Base-by-base conservation (phyloP, 2,329 filamentous ascomycete genomes). In the Pseudogymnoascus sp. region DNA sequence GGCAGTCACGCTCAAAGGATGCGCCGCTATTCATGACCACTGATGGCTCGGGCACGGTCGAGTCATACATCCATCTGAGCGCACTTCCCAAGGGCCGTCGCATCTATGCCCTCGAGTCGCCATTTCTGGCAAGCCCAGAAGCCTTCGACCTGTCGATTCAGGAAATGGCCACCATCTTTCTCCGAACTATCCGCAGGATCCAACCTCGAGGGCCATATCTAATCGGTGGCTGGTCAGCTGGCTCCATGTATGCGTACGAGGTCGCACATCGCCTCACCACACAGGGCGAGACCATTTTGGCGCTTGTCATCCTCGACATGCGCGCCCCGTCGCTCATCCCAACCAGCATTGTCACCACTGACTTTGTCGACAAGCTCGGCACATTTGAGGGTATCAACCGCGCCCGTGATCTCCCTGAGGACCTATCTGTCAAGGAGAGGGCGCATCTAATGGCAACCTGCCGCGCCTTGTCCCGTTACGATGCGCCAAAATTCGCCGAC, bases 151-250 rank as follows among this genome's bases (percentile, higher is more conserved):
- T 47, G 22, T 47, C 41, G 14, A 47, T 47, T 16, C 20, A 47
- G 6, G 41, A 47, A 28, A 47, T 47, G 41, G 41, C 41, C 6
- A 47, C 41, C 12, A 33, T 64, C 9, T 71, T 61, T 59, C 5
- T 68, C 14, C 25, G 36, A 4, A 64, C 64, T 9, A 64, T 71
- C 33, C 63, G 61, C 22, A 58, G 58, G 12, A 63, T 64, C 35
- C 74, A 76, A 61, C 69, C 73, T 7, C 60, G 69, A 36, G 74
- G 74, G 1, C 74, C 74, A 6, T 76, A 76, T 64, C 64, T 70
- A 43, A 65, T 76, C 7, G 73, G 70, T 18, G 74, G 74, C 30
- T 75, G 72, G 72, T 74, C 72, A 11, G 68, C 70, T 12, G 74
- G 74, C 18, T 74, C 71, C 37, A 69, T 74, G 20, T 69, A 71